phyloP scores from a whole-genome alignment of 345 rosid genomes.

The Sonneratia caseolaris region DNA sequence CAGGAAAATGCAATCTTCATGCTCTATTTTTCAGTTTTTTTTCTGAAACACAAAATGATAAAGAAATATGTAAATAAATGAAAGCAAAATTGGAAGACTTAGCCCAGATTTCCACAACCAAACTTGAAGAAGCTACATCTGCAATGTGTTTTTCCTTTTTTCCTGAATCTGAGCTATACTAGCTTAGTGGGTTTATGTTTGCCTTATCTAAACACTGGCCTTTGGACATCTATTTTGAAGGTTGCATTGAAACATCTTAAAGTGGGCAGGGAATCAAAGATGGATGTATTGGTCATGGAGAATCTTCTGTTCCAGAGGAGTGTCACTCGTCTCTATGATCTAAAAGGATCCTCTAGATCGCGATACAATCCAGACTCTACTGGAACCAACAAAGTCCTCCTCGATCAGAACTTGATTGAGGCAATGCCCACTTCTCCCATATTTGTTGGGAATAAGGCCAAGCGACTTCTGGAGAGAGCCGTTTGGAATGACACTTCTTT shows the following conservation, averaged over 20 bases:
- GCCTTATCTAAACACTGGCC: neutral
- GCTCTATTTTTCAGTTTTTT: neutral
- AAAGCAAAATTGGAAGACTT: neutral
- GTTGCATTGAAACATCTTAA: conserved; percentile 63
- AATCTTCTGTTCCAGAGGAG: conserved; percentile 76
- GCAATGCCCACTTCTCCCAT: conserved; percentile 96
- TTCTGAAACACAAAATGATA: neutral
- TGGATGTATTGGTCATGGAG: conserved; percentile 96
- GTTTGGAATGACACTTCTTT: conserved; percentile 96
- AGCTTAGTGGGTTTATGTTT: neutral
- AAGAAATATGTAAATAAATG: no score
- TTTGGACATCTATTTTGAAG: conserved; percentile 20
- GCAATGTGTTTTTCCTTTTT: neutral
- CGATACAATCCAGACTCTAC: conserved; percentile 82
- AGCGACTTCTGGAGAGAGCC: conserved; percentile 82
- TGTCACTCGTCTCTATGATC: conserved; percentile 73
- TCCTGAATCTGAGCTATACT: neutral
- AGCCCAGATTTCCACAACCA: neutral
- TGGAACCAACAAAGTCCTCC: conserved; percentile 84
- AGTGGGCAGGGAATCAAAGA: conserved; percentile 79
- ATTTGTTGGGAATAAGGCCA: conserved; percentile 90
- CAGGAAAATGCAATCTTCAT: neutral
- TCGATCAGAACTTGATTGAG: conserved; percentile 97
- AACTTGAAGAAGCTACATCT: neutral
- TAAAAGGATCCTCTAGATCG: conserved; percentile 89